Conservation (phyloP, 2,329 filamentous ascomycete genomes). For the Dendrostoma leiphaemia region DNA sequence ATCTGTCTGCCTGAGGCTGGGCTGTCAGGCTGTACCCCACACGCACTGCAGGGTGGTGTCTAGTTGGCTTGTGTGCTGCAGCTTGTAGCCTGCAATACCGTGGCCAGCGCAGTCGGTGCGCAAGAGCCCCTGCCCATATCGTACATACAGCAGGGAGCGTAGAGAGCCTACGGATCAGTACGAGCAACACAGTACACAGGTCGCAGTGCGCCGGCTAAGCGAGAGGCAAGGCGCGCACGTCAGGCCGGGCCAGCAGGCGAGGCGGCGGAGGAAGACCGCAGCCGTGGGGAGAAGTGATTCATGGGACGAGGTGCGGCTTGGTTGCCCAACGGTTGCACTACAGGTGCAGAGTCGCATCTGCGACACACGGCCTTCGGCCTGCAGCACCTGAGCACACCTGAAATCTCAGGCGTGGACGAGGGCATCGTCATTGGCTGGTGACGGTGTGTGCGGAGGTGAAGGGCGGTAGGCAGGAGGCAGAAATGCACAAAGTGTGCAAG, state of each 20-base stretch:
- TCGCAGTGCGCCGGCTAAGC: not conserved
- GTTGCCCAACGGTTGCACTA: not conserved
- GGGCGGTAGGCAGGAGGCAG: not conserved
- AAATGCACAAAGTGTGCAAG: too few relatives aligned
- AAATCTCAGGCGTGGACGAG: constrained; percentile 11
- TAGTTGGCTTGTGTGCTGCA: not conserved
- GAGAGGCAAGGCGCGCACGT: not conserved
- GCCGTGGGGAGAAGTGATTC: constrained; percentile 55
- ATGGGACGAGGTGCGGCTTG: constrained; percentile 40
- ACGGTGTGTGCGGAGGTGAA: not conserved
- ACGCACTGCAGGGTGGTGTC: too few relatives aligned
- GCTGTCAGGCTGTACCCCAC: too few relatives aligned
- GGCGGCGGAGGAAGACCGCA: constrained; percentile 21
- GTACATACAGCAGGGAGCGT: too few relatives aligned
- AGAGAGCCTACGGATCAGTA: not conserved
- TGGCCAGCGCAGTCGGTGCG: too few relatives aligned
- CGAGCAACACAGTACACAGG: not conserved
- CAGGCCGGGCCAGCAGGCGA: not conserved
- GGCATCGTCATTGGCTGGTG: constrained; percentile 8
- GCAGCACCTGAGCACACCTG: constrained; percentile 1
- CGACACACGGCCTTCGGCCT: not conserved
- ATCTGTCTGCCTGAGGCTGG: not conserved
- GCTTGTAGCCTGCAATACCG: not conserved
- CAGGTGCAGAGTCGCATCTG: constrained; percentile 1
- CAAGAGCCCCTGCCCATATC: too few relatives aligned